Base-by-base conservation (phyloP, 2,329 filamentous ascomycete species). In the Remersonia thermophila region DNA sequence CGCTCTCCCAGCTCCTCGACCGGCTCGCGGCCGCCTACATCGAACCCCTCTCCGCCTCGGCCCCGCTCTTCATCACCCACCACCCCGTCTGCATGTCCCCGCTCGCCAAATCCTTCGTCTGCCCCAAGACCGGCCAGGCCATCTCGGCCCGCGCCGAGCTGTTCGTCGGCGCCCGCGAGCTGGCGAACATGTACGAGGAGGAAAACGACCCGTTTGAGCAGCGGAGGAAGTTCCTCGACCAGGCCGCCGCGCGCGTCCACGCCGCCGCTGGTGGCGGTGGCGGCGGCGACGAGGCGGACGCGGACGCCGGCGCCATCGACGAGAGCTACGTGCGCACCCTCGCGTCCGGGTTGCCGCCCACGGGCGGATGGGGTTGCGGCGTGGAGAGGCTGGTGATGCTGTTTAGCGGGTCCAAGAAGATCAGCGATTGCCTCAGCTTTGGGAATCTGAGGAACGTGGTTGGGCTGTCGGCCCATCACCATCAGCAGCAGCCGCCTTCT, bases 151-250 rank as follows among this genome's bases (percentile, higher is more conserved):
- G 87, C 5, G 83, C 82, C 0, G 87, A 95, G 59, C 71, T 94
- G 15, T 94, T 93, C 59, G 73, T 93, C 43, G 63, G 74, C 33
- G 77, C 80, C 28, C 74, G 76, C 37, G 91, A 98, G 55, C 69
- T 94, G 23, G 84, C 89, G 42, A 98, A 98, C 58, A 93, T 89
- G 65, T 98, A 98, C 57, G 91, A 98, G 57, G 91, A 98, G 60
- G 91, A 98, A 56, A 98, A 98, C 57, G 83, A 84, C 35, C 91
- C 91, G 0, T 77, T 81, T 36, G 82, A 80, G 50, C 91, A 98
- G 61, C 71, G 83, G 31, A 67, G 72, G 37, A 98, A 98, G 58
- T 86, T 98, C 45, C 59, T 76, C 32, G 69, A 60, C 8, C 70
- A 76, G 47, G 55, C 49, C 17, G 51, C 59, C 14, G 53, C 58